Percentiles rank a stretch among this genome's conserved stretches.
Evolutionary conservation across 257 asterid species (phyloP).

Genomic region (Linderniella brevidens): DNA sequence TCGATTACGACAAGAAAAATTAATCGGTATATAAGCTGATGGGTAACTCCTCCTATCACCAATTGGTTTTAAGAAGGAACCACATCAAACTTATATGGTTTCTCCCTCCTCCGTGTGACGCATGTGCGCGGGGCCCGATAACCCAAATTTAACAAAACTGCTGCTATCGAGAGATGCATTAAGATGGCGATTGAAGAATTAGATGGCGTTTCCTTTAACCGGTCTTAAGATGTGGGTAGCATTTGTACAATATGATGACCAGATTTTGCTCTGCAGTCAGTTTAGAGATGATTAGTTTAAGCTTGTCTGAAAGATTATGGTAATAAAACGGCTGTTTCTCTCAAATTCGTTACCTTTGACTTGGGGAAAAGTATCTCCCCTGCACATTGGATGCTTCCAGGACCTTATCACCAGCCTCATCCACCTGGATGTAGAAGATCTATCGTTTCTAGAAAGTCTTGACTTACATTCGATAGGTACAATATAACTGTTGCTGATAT

Average conservation of each 20-base stretch:
- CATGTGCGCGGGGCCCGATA: too few relatives aligned
- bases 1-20: too few relatives aligned
- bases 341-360: slow-evolving; percentile 35
- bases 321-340: background rate
- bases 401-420: too few relatives aligned
- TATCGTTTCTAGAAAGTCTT: too few relatives aligned
- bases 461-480: slow-evolving; percentile 52
- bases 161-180: slow-evolving; percentile 47
- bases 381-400: too few relatives aligned
- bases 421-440: too few relatives aligned
- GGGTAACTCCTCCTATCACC: too few relatives aligned
- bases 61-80: too few relatives aligned
- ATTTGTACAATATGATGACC: slow-evolving; percentile 48
- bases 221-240: slow-evolving; percentile 25
- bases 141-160: too few relatives aligned
- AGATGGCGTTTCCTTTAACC: slow-evolving; percentile 51
- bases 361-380: slow-evolving; percentile 64
- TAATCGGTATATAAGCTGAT: too few relatives aligned
- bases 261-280: slow-evolving; percentile 26
- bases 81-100: too few relatives aligned
- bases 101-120: too few relatives aligned
- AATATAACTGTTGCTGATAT: slow-evolving; percentile 62
- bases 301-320: background rate
- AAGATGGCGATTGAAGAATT: slow-evolving; percentile 54
- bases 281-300: slow-evolving; percentile 7